Conservation (phyloP, 2,329 filamentous ascomycete genomes). For the Cercospora nicotianae region DNA sequence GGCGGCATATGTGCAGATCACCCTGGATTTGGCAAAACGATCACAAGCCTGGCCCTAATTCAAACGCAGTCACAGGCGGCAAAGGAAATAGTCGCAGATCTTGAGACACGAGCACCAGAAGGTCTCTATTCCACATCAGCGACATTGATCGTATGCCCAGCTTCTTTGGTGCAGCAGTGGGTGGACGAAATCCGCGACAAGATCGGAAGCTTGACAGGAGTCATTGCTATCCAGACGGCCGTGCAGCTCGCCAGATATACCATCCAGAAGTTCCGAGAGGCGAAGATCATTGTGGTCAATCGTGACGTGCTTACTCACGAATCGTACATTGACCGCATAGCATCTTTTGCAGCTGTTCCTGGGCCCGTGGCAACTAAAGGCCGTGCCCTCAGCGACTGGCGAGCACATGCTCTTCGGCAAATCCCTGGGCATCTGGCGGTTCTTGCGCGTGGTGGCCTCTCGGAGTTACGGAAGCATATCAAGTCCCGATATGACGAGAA, state of each 20-base stretch:
- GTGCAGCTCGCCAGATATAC: slow-evolving; percentile 44
- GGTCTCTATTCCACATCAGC: slow-evolving; percentile 52
- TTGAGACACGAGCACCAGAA: slow-evolving; percentile 21
- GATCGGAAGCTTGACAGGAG: slow-evolving; percentile 41
- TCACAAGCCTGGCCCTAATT: slow-evolving; percentile 59
- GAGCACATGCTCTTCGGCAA: slow-evolving; percentile 45
- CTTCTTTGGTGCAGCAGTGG: slow-evolving; percentile 61
- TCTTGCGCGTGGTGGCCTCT: slow-evolving; percentile 37
- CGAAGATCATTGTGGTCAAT: slow-evolving; percentile 58
- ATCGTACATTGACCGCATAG: slow-evolving; percentile 53
- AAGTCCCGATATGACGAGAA: slow-evolving; percentile 24
- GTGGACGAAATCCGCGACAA: slow-evolving; percentile 51
- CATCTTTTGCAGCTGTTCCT: slow-evolving; percentile 38
- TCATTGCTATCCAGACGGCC: slow-evolving; percentile 48
- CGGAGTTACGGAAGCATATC: slow-evolving; percentile 36
- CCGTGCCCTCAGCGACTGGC: slow-evolving; percentile 57
- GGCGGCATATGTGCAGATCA: slow-evolving; percentile 65
- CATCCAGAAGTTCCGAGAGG: slow-evolving; percentile 48
- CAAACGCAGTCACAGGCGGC: too few species aligned
- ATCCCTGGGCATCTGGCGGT: slow-evolving; percentile 47
- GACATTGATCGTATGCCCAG: slow-evolving; percentile 61
- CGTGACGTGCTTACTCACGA: slow-evolving; percentile 51
- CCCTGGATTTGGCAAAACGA: slow-evolving; percentile 68
- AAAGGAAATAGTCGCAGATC: too few species aligned
- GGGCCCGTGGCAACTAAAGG: slow-evolving; percentile 17